Base-by-base conservation (phyloP, 257 asterid species). In the Solanum pinnatisectum region DNA sequence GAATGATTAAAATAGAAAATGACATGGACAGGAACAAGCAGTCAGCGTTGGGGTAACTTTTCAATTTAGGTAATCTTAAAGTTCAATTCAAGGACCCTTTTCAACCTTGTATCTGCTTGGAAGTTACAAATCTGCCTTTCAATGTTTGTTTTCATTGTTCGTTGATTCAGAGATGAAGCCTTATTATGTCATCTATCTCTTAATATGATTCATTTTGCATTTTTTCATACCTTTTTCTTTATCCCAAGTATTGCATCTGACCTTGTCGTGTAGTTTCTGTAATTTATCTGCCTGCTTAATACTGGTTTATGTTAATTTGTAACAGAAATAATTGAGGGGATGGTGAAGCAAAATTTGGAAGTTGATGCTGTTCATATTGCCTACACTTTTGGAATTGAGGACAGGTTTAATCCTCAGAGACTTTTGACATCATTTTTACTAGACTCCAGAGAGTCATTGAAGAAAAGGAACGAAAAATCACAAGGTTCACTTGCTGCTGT, bases 331-430 rank as follows among this genome's bases (percentile, higher is more conserved):
- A 90, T 94, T 85, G 96, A 93, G 73, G 92, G 90, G 70, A 89
- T 93, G 97, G 36, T 93, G 60, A 94, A 92, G 91, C 90, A 89
- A 30, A 93, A 91, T 85, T 91, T 88, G 98, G 95, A 90, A 89
- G 91, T 96, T 88, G 94, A 94, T 56, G 98, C 97, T 49, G 96
- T 93, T 90, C 94, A 96, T 91, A 77, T 95, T 78, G 91, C 86
- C 22, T 93, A 89, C 86, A 92, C 94, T 90, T 95, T 93, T 87
- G 96, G 94, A 76, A 91, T 95, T 67, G 93, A 94, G 87, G 97
- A 93, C 82, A 93, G 87, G 87, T 92, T 92, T 81, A 86, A 90
- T 78, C 94, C 95, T 87, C 94, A 89, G 59, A 68, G 90, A 85
- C 86, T 95, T 84, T 89, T 96, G 91, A 49, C 88, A 59, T 89